A percentile compares a stretch with the other conserved stretches of the same genome.
Conservation (phyloP, 345 rosid genomes). For the Murraya paniculata region DNA sequence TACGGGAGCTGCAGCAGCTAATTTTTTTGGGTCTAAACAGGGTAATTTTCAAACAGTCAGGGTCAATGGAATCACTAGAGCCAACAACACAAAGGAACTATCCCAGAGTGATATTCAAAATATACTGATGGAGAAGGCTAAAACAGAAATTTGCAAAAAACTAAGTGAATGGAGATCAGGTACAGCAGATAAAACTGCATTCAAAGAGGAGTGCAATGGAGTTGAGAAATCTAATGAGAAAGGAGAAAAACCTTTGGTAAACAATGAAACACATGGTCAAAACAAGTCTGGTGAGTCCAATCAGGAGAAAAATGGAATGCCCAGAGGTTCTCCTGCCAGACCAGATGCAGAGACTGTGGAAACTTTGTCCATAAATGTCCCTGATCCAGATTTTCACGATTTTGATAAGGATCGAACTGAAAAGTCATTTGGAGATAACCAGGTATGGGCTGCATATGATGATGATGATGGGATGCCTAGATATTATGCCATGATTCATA, state of each 20-base stretch:
- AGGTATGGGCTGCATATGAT: slow-evolving; percentile 78
- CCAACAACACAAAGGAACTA: slow-evolving; percentile 24
- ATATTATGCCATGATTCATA: slow-evolving; percentile 54
- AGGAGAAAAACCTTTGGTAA: slow-evolving; percentile 20
- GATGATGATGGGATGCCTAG: slow-evolving; percentile 74
- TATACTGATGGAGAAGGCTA: slow-evolving; percentile 29
- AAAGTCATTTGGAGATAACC: slow-evolving; percentile 45
- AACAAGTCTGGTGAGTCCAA: slow-evolving; percentile 6
- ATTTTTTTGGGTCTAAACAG: slow-evolving; percentile 15
- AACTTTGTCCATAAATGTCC: slow-evolving; percentile 45
- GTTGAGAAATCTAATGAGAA: slow-evolving; percentile 18
- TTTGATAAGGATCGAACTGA: slow-evolving; percentile 64
- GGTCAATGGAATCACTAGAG: slow-evolving; percentile 28
- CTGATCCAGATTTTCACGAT: slow-evolving; percentile 64
- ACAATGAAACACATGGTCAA: slow-evolving; percentile 9
- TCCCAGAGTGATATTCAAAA: slow-evolving; percentile 22
- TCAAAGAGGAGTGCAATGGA: slow-evolving; percentile 14
- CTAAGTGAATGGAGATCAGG: slow-evolving; percentile 31
- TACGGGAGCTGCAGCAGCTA: slow-evolving; percentile 9
- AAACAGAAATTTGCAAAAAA: slow-evolving; percentile 16
- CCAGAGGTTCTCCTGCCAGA: slow-evolving; percentile 15
- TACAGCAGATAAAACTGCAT: slow-evolving; percentile 19
- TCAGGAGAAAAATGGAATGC: slow-evolving; percentile 14
- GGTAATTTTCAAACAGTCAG: slow-evolving; percentile 16
- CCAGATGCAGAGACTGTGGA: slow-evolving; percentile 31